A percentile compares a stretch with the other conserved stretches of the same genome.
Conservation (phyloP, 108 stramenopile genomes). For the Cafeteria roenbergensis region DNA sequence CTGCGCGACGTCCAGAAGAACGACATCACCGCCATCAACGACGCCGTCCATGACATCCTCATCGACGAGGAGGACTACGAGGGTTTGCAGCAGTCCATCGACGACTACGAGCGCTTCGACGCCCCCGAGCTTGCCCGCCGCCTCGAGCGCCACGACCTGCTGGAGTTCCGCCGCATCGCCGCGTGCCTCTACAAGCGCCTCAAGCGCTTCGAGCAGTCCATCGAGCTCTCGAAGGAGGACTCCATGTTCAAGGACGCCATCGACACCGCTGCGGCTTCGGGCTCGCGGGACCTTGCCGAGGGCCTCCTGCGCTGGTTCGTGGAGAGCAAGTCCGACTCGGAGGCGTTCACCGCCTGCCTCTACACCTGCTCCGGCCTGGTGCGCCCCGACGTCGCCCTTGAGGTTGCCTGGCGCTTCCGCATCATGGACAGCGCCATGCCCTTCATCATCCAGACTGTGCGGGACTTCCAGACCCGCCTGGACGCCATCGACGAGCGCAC, state of each 20-base stretch:
- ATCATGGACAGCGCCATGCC: constrained; percentile 95
- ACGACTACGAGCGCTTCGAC: constrained; percentile 98
- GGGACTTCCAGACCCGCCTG: constrained; percentile 65
- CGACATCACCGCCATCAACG: constrained; percentile 91
- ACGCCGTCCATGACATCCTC: constrained; percentile 90
- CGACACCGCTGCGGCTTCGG: constrained; percentile 90
- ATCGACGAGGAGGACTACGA: constrained; percentile 97
- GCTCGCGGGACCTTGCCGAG: constrained; percentile 74
- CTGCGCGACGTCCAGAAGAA: constrained; percentile 85
- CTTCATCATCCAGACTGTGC: constrained; percentile 88
- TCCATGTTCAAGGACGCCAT: constrained; percentile 99
- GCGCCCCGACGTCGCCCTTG: constrained; percentile 87
- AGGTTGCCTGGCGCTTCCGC: constrained; percentile 95
- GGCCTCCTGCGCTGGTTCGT: constrained; percentile 93
- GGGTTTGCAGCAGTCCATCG: constrained; percentile 74
- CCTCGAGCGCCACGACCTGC: constrained; percentile 87
- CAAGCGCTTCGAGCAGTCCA: constrained; percentile 84
- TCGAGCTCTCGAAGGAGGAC: constrained; percentile 88
- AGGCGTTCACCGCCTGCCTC: constrained; percentile 86
- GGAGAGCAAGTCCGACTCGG: constrained; percentile 77
- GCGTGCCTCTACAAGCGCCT: constrained; percentile 94
- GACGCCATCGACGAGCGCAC: constrained; percentile 76
- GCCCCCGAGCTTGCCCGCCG: constrained; percentile 89
- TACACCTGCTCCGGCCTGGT: constrained; percentile 93
- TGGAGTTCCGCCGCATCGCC: constrained; percentile 97